Conservation (phyloP, 2,329 filamentous ascomycete genomes). For the Aspergillus versicolor region DNA sequence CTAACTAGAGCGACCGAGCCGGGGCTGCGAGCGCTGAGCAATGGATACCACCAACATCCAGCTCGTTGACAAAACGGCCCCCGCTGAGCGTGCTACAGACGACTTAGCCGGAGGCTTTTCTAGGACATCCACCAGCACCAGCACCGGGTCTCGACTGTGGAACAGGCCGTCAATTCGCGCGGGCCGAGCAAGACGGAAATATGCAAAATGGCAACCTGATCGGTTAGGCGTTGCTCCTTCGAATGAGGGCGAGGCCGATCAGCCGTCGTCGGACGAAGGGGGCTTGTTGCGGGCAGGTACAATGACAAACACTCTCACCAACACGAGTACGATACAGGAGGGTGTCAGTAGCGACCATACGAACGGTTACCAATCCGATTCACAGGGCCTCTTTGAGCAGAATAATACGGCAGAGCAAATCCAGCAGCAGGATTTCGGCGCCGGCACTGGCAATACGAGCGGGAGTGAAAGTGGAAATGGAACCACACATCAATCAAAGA, state of each 20-base stretch:
- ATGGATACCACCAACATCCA: slow-evolving; percentile 26
- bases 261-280: slow-evolving; percentile 19
- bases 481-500: slow-evolving; percentile 3
- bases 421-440: background rate
- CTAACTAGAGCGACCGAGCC: background rate
- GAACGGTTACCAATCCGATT: background rate
- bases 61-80: slow-evolving; percentile 42
- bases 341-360: background rate
- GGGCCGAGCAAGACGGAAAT: slow-evolving; percentile 44
- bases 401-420: background rate
- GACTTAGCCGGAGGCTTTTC: slow-evolving; percentile 18
- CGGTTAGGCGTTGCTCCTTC: slow-evolving; percentile 50
- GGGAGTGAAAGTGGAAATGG: background rate
- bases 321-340: slow-evolving; percentile 5
- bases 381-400: slow-evolving; percentile 11
- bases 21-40: slow-evolving; percentile 10
- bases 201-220: slow-evolving; percentile 55
- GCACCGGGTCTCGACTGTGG: slow-evolving; percentile 19
- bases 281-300: slow-evolving; percentile 19
- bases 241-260: slow-evolving; percentile 17
- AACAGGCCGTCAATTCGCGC: slow-evolving; percentile 36
- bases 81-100: slow-evolving; percentile 24
- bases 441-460: background rate
- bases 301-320: slow-evolving; percentile 13
- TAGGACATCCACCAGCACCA: slow-evolving; percentile 5